Evolutionary conservation across 192 early-diverging fungal genomes (phyloP).

Genomic region (Entrophospora sp.): DNA sequence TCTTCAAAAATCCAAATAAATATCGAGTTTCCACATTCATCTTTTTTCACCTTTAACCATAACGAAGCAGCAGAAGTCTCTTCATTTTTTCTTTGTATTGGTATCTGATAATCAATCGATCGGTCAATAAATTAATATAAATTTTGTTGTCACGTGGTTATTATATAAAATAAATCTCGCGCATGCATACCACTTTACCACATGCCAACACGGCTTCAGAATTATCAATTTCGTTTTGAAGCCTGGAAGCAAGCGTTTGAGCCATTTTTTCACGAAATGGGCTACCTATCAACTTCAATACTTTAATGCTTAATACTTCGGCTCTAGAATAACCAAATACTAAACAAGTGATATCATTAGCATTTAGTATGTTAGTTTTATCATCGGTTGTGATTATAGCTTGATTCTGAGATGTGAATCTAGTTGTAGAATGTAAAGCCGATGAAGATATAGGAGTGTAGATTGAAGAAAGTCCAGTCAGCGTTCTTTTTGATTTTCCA

Average conservation of each 20-base stretch:
- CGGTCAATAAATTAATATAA: not conserved
- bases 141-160: not conserved
- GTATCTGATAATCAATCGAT: slow-evolving; percentile 27
- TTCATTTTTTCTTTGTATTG: slow-evolving; percentile 45
- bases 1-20: slow-evolving; percentile 62
- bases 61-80: slow-evolving; percentile 47
- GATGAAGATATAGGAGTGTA: not conserved
- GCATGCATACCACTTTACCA: slow-evolving; percentile 39
- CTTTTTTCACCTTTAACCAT: slow-evolving; percentile 52
- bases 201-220: slow-evolving; percentile 38
- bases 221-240: slow-evolving; percentile 24
- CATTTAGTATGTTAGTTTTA: slow-evolving; percentile 39
- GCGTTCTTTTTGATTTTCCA: slow-evolving; percentile 27
- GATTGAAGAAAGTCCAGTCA: slow-evolving; percentile 25
- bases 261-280: slow-evolving; percentile 38
- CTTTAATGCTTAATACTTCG: slow-evolving; percentile 31
- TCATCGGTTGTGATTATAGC: slow-evolving; percentile 50
- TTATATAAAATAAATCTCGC: not conserved
- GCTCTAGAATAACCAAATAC: slow-evolving; percentile 39
- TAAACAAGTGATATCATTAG: slow-evolving; percentile 50
- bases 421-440: slow-evolving; percentile 38
- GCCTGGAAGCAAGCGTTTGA: slow-evolving; percentile 24
- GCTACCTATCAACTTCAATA: slow-evolving; percentile 32
- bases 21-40: slow-evolving; percentile 31
- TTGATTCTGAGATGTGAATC: slow-evolving; percentile 51